Evolutionary conservation across 2,329 filamentous ascomycete genomes (phyloP).

Genomic region (Peltaster fructicola): DNA sequence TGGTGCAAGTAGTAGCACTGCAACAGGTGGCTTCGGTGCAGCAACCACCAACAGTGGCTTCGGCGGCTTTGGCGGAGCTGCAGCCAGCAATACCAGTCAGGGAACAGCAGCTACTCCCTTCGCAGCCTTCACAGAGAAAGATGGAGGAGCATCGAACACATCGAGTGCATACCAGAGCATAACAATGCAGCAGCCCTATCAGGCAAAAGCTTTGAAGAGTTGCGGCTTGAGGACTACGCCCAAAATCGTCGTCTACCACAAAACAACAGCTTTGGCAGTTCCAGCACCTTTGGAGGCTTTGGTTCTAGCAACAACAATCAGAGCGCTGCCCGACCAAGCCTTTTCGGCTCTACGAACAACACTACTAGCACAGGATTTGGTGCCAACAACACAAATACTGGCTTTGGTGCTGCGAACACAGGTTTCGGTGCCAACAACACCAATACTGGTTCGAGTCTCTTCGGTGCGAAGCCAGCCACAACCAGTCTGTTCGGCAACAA

Average conservation of each 20-base stretch:
- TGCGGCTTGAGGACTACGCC: conserved; percentile 62
- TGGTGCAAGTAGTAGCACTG: conserved; percentile 19
- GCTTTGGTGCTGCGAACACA: conserved; percentile 17
- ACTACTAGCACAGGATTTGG: conserved; percentile 19
- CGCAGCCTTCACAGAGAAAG: conserved; percentile 54
- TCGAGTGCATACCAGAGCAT: conserved; percentile 61
- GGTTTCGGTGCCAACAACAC: conserved; percentile 31
- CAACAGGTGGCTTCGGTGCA: conserved; percentile 27
- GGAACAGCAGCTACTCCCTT: conserved; percentile 54
- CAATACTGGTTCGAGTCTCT: conserved; percentile 10
- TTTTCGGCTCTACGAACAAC: conserved; percentile 18
- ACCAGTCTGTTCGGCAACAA: conserved; percentile 17
- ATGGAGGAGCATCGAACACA: conserved; percentile 39
- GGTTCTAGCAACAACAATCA: conserved; percentile 21
- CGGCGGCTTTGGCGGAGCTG: conserved; percentile 25
- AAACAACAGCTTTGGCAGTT: conserved; percentile 57
- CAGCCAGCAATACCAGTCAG: conserved; percentile 35
- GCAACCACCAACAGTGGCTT: conserved; percentile 19
- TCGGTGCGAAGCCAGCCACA: conserved; percentile 22
- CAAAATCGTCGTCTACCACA: conserved; percentile 75
- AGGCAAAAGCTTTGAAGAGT: conserved; percentile 66
- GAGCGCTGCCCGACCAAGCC: conserved; percentile 15
- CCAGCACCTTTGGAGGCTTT: conserved; percentile 39
- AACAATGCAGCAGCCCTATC: conserved; percentile 60
- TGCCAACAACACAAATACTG: conserved; percentile 13